A percentile compares a stretch with the other conserved stretches of the same genome.
phyloP scores from a whole-genome alignment of 192 early-diverging fungal genomes.

The Chytriomyces confervae region DNA sequence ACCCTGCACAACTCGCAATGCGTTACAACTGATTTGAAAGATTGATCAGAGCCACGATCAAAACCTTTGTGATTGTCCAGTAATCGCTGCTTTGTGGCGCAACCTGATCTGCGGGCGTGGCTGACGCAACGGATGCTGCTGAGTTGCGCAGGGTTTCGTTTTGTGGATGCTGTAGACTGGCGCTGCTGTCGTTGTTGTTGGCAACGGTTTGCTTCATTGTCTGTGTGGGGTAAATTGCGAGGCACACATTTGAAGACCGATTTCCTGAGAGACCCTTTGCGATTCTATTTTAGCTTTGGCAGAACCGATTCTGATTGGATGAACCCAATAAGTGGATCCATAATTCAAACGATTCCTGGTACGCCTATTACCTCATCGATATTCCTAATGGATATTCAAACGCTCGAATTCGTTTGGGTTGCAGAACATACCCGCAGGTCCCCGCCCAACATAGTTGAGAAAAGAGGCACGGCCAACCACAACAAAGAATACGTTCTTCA shows the following conservation, averaged over 20 bases:
- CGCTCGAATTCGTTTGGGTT: neutral
- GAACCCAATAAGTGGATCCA: too few species aligned
- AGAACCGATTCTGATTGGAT: too few species aligned
- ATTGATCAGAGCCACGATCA: neutral
- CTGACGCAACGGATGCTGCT: neutral
- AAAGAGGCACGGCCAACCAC: constrained; percentile 21
- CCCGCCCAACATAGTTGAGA: neutral
- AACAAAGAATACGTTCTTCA: constrained; percentile 35
- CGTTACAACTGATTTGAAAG: neutral
- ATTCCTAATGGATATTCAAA: constrained; percentile 4
- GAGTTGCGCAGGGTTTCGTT: neutral
- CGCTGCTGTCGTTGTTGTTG: too few species aligned
- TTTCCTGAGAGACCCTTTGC: too few species aligned
- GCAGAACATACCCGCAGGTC: neutral
- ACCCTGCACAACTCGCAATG: neutral
- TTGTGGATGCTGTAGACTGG: too few species aligned
- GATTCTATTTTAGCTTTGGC: too few species aligned
- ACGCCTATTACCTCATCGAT: too few species aligned
- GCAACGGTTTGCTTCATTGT: too few species aligned
- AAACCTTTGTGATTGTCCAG: constrained; percentile 17
- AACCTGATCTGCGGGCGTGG: neutral
- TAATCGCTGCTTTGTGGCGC: neutral
- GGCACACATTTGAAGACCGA: too few species aligned
- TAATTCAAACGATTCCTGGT: too few species aligned
- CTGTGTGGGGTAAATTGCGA: too few species aligned